Percentiles rank a stretch among this genome's conserved stretches.
These are phyloP conservation scores for Talaromyces stipitatus DNA, from an alignment of 495 filamentous ascomycete genomes.

Conservation along the genomic window DNA sequence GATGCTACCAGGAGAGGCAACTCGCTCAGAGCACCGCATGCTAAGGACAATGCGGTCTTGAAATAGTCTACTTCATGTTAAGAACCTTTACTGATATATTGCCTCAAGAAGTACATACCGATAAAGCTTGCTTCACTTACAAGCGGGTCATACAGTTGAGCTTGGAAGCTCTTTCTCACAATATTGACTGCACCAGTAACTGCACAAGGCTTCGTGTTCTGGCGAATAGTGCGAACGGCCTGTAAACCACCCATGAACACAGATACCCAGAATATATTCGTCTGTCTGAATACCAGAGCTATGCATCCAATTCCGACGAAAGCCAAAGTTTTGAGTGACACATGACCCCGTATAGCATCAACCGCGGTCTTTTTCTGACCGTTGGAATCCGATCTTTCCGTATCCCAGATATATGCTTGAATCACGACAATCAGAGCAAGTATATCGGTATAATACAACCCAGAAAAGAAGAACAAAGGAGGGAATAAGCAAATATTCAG, in stretches of 20 bases:
- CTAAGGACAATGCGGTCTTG: slow-evolving; percentile 52
- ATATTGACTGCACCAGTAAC: slow-evolving; percentile 19
- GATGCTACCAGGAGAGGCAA: slow-evolving; percentile 36
- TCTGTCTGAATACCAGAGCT: slow-evolving; percentile 76
- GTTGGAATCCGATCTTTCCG: slow-evolving; percentile 26
- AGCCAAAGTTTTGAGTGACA: slow-evolving; percentile 21
- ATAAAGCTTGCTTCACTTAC: slow-evolving; percentile 46
- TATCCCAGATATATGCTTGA: slow-evolving; percentile 55
- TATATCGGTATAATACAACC: slow-evolving; percentile 90
- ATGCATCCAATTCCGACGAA: slow-evolving; percentile 48
- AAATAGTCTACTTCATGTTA: slow-evolving; percentile 44
- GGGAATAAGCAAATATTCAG: slow-evolving; percentile 85
- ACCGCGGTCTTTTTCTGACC: neutral
- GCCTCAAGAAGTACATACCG: slow-evolving; percentile 32
- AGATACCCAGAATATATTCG: slow-evolving; percentile 93
- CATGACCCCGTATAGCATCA: slow-evolving; percentile 1
- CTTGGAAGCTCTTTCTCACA: slow-evolving; percentile 29
- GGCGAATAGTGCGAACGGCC: slow-evolving; percentile 39
- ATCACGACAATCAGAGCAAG: slow-evolving; percentile 53
- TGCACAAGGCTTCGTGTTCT: slow-evolving; percentile 17
- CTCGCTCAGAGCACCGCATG: slow-evolving; percentile 46
- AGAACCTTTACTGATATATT: neutral
- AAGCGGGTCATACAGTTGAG: slow-evolving; percentile 58
- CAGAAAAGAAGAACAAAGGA: slow-evolving; percentile 89
- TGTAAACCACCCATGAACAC: slow-evolving; percentile 76